Evolutionary conservation across 768 basidiomycete species (phyloP), one percentile per base, ranked within the genome.

Genomic region (Naganishia onofrii): DNA sequence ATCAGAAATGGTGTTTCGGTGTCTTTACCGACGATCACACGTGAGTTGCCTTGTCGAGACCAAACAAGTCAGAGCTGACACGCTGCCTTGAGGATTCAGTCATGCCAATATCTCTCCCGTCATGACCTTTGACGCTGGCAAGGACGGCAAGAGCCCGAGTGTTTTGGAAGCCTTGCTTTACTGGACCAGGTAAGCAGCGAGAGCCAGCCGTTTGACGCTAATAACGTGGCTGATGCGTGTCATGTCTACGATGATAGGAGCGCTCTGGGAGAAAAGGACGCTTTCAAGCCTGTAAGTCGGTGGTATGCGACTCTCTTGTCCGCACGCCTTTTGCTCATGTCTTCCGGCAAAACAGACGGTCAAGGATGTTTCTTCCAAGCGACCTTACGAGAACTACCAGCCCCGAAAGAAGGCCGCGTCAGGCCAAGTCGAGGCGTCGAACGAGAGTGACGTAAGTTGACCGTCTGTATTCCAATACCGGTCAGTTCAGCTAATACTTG

Each of bases 1-100:
- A 78, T 70, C 76, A 78, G 66, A 72, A 78, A 65, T 82, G 81
- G 81, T 76, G 72, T 8, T 82, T 82, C 69, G 81, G 81, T 6
- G 70, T 66, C 26, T 80, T 82, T 68, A 73, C 74, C 63, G 74
- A 79, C 26, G 74, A 71, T 42, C 46, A 70, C 13, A n/a, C 44
- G 55, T 66, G 34, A 42, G 74, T 70, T 9, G 29, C 66, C 32
- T 29, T 26, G 1, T 13, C 17, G 10, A 32, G 19, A 3, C 17
- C 2, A 53, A 2, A 2, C 13, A 21, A 6, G 28, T 21, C 32
- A 4, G 28, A 26, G 46, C 48, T 66, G 65, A 51, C 31, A 12
- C 23, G 36, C 44, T 55, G 21, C 36, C 12, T 19, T 29, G 4
- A 8, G 13, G 17, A 21, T 1, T 65, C 54, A 72, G 71, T 21